Evolutionary conservation across 2,329 filamentous ascomycete species (phyloP), one percentile per base, ranked within the genome.

Genomic region (Mollisia scopiformis): DNA sequence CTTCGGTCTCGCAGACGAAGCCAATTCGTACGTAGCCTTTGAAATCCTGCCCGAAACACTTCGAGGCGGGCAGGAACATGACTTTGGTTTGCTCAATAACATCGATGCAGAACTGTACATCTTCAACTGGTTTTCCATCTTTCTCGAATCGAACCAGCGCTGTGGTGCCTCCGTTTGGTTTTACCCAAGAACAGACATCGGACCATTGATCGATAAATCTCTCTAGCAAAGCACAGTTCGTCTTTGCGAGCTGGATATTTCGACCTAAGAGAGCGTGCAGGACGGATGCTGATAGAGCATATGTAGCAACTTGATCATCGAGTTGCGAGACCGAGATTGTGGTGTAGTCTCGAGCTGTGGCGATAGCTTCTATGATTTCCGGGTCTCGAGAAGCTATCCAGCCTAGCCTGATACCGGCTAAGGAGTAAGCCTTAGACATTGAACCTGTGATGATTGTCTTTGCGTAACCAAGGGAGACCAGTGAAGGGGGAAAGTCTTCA

Each of bases 301-400:
- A 94, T 28, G 85, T 83, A 2, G 92, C 93, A 11, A 96, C 81
- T 53, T 85, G 83, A 72, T 96, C 91, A 73, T 96, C 92, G 6
- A 97, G 78, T 70, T 89, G 86, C n/a, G 90, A 91, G 0, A 96
- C 91, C 39, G 89, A 90, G 69, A 96, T 96, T 27, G 90, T 93
- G 3, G 91, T 96, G 78, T 95, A 96, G 74, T 95, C 89, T 41
- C 92, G 82, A 1, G 88, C 87, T 14, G 79, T 75, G 11, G 88
- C 86, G 63, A 90, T 81, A 14, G 81, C 78, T 54, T 87, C 82
- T 56, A 94, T 82, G 58, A 96, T 80, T 0, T 78, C 76, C 5
- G 73, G 71, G 73, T 86, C 84, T 27, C 85, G 85, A 14, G 88
- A 89, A 3, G 90, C 91, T 60, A 94, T 82, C 93, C 93, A 97